phyloP scores from a whole-genome alignment of 345 rosid species.

The Euphorbia lathyris region DNA sequence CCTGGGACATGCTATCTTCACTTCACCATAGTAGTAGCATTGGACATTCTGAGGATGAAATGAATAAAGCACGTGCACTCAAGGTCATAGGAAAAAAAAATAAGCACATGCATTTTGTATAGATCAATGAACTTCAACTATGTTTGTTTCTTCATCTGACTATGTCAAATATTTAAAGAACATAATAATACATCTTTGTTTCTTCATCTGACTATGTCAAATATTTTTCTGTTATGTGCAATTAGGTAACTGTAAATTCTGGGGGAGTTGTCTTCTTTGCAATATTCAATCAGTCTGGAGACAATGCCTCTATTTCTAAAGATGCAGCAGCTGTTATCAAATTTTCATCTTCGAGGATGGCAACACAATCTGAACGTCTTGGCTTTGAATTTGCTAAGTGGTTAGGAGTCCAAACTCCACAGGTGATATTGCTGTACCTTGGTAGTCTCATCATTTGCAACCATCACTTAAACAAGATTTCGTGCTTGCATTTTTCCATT shows the following conservation, averaged over 20 bases:
- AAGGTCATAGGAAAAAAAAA: too few relatives aligned
- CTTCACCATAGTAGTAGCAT: slow-evolving; percentile 87
- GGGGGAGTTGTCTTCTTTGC: slow-evolving; percentile 99
- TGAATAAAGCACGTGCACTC: slow-evolving; percentile 78
- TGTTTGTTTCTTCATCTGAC: too few relatives aligned
- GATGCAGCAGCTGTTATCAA: slow-evolving; percentile 98
- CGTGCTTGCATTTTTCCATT: too few relatives aligned
- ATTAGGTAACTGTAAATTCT: too few relatives aligned
- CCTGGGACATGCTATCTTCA: slow-evolving; percentile 91
- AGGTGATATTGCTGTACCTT: slow-evolving; percentile 45
- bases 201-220: too few relatives aligned
- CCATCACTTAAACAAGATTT: neutral
- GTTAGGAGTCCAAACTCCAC: slow-evolving; percentile 90
- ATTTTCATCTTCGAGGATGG: slow-evolving; percentile 98
- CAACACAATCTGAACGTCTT: slow-evolving; percentile 97
- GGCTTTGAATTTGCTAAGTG: slow-evolving; percentile 99
- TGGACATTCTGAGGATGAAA: slow-evolving; percentile 84
- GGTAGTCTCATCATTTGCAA: slow-evolving; percentile 8
- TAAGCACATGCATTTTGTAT: too few relatives aligned
- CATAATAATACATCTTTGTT: too few relatives aligned
- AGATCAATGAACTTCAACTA: neutral
- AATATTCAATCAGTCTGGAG: slow-evolving; percentile 54
- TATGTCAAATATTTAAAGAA: slow-evolving; percentile 29
- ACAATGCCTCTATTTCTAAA: slow-evolving; percentile 43
- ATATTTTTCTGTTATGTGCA: too few relatives aligned